Conservation (phyloP, 257 asterid species). For the Salvia hispanica region DNA sequence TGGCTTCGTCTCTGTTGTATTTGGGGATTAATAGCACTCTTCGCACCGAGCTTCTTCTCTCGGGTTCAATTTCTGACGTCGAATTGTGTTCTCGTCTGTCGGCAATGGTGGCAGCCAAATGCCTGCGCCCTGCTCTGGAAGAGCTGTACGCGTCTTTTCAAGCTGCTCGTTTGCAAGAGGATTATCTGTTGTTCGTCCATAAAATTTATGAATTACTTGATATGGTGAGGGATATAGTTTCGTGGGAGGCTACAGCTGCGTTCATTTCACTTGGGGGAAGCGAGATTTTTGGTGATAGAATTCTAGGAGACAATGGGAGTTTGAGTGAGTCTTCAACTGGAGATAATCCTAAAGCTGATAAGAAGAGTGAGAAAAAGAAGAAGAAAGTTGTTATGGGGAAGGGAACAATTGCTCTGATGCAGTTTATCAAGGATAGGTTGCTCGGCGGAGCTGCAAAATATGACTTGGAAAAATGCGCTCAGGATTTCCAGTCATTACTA, state of each 20-base stretch:
- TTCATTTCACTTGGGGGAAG: constrained; percentile 65
- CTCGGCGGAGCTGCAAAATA: constrained; percentile 32
- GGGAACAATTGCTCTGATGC: constrained; percentile 67
- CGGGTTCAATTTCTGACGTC: constrained; percentile 35
- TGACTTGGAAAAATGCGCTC: constrained; percentile 45
- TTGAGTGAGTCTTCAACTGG: constrained; percentile 34
- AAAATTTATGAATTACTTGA: constrained; percentile 46
- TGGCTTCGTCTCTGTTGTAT: constrained; percentile 52
- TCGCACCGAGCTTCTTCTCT: constrained; percentile 46
- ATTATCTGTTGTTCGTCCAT: constrained; percentile 51
- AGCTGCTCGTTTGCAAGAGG: constrained; percentile 42
- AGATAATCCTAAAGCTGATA: constrained; percentile 39
- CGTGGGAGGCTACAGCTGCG: constrained; percentile 79
- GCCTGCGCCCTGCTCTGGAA: constrained; percentile 37
- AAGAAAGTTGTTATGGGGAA: constrained; percentile 74
- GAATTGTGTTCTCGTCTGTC: constrained; percentile 37
- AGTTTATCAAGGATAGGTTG: constrained; percentile 67
- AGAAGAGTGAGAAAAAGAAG: constrained; percentile 61
- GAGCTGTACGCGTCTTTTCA: constrained; percentile 38
- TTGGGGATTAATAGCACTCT: constrained; percentile 59
- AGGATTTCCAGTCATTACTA: constrained; percentile 45
- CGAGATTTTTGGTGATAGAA: constrained; percentile 35
- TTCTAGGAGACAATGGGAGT: constrained; percentile 35
- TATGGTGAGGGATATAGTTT: constrained; percentile 55
- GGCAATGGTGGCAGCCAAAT: constrained; percentile 34